Conservation (phyloP, 169 alveolate genomes). For the Babesia sp. region DNA sequence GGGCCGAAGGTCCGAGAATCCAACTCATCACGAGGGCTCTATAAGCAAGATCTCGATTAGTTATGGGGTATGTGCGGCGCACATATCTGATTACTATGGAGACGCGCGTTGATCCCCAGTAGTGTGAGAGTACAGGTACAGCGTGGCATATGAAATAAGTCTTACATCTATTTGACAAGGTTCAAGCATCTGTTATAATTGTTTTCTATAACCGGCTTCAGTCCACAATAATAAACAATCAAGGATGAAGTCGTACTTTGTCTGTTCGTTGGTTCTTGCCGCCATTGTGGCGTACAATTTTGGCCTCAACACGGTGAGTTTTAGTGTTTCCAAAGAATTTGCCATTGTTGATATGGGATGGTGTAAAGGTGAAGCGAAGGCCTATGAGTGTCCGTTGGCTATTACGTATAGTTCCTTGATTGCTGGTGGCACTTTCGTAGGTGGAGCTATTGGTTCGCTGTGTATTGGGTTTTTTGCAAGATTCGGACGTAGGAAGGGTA, state of each 20-base stretch:
- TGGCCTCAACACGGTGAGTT: slow-evolving; percentile 70
- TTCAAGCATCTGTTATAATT: not conserved
- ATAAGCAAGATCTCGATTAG: no score
- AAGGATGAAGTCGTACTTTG: slow-evolving; percentile 35
- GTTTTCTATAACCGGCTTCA: not conserved
- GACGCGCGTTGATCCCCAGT: not conserved
- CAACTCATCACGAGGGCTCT: no score
- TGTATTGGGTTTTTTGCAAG: slow-evolving; percentile 62
- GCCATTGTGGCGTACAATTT: slow-evolving; percentile 70
- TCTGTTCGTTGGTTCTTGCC: slow-evolving; percentile 52
- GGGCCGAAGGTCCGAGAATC: no score
- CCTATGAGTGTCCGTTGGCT: slow-evolving; percentile 30
- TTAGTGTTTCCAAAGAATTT: slow-evolving; percentile 69
- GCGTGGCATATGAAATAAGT: not conserved
- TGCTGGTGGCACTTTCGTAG: slow-evolving; percentile 67
- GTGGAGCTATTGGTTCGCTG: slow-evolving; percentile 74
- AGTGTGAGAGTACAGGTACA: not conserved
- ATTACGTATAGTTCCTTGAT: slow-evolving; percentile 53
- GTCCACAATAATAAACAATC: not conserved
- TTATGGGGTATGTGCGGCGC: not conserved
- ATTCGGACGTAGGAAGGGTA: slow-evolving; percentile 68
- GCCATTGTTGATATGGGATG: slow-evolving; percentile 72
- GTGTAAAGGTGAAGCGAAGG: slow-evolving; percentile 55
- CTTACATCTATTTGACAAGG: not conserved
- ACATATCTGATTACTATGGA: not conserved